Evolutionary conservation across 2,329 filamentous ascomycete genomes (phyloP).

Genomic region (Alternaria longipes): DNA sequence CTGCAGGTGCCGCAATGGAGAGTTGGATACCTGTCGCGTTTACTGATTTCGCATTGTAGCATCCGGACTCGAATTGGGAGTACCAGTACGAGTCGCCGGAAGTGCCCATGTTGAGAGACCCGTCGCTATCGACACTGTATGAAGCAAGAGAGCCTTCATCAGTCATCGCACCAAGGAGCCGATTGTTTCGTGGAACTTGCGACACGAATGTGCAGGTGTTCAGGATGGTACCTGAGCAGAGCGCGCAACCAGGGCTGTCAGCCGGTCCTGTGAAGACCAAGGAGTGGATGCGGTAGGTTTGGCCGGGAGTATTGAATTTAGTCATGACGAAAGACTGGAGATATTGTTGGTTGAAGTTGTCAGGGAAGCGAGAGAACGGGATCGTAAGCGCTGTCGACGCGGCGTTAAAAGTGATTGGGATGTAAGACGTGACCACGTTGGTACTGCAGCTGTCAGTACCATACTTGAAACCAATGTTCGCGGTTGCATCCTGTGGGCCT

Average conservation of each 20-base stretch:
- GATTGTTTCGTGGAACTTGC: conserved; percentile 3
- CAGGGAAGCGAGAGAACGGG: conserved; percentile 11
- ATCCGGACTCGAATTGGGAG: conserved; percentile 7
- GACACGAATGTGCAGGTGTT: conserved; percentile 16
- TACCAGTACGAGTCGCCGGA: conserved; percentile 11
- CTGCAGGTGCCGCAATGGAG: conserved; percentile 12
- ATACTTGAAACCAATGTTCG: conserved; percentile 14
- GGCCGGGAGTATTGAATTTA: conserved; percentile 8
- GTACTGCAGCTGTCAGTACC: conserved; percentile 7
- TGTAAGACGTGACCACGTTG: conserved; percentile 14
- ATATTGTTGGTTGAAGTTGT: conserved; percentile 1
- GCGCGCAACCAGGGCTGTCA: conserved; percentile 13
- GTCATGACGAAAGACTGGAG: conserved; percentile 13
- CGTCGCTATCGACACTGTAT: conserved; percentile 9
- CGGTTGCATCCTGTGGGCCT: conserved; percentile 12
- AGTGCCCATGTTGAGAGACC: conserved; percentile 7
- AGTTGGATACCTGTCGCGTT: conserved; percentile 14
- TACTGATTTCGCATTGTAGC: conserved; percentile 11
- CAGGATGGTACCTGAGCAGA: conserved; percentile 15
- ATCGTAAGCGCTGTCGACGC: conserved; percentile 8
- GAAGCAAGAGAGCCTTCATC: conserved; percentile 14
- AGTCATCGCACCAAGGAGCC: conserved; percentile 8
- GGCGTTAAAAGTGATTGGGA: conserved; percentile 11
- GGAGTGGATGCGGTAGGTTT: conserved; percentile 9
- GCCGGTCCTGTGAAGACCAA: conserved; percentile 11